phyloP scores from a whole-genome alignment of 768 basidiomycete species.

The Trametes cingulata region DNA sequence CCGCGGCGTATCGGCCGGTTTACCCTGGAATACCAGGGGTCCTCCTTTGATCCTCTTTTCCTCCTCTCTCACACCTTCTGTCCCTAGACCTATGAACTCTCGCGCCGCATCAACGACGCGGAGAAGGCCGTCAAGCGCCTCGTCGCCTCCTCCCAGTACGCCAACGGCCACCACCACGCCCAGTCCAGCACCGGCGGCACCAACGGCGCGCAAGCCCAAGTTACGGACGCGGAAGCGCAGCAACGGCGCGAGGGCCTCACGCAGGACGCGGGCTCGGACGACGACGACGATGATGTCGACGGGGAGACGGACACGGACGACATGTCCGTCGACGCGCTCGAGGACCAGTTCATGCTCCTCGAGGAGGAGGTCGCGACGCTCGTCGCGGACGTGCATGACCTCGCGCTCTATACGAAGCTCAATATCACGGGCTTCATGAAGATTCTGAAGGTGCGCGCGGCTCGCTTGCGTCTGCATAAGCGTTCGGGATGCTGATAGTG shows the following conservation, averaged over 20 bases:
- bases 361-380: conserved; percentile 95
- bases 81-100: conserved; percentile 76
- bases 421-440: conserved; percentile 99
- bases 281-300: conserved; percentile 47
- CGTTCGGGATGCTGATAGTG: background rate
- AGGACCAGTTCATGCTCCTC: conserved; percentile 81
- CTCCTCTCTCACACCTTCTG: too few relatives aligned
- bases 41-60: background rate
- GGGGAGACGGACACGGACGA: conserved; percentile 49
- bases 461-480: background rate
- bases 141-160: conserved; percentile 55
- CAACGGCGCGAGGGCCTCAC: conserved; percentile 45
- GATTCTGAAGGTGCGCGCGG: conserved; percentile 76
- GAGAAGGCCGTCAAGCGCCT: conserved; percentile 80
- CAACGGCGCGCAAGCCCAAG: background rate
- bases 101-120: conserved; percentile 77
- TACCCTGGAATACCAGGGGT: too few relatives aligned
- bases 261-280: conserved; percentile 73
- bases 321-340: conserved; percentile 71
- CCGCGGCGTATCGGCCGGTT: too few relatives aligned
- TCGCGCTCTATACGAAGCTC: conserved; percentile 92
- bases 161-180: conserved; percentile 19
- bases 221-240: conserved; percentile 57
- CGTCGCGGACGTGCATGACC: conserved; percentile 90
- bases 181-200: conserved; percentile 11